These are phyloP conservation scores for Microbotryum intermedium DNA, from an alignment of 1,284 basidiomycete genomes.

Conservation along the genomic window DNA sequence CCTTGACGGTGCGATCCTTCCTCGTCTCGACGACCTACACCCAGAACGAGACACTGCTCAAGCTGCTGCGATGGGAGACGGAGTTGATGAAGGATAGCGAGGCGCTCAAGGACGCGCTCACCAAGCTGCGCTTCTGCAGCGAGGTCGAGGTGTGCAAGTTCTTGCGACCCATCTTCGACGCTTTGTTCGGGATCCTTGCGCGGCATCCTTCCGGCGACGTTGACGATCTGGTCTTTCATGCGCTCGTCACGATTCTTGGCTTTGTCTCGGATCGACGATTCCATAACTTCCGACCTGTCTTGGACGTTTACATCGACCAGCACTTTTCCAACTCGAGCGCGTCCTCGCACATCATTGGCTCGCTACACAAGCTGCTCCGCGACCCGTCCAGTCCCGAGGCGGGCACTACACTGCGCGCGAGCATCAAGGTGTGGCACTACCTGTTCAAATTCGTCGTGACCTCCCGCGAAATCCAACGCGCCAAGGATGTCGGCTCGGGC, in stretches of 20 bases:
- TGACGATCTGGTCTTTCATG: slow-evolving; percentile 80
- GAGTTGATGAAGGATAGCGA: slow-evolving; percentile 53
- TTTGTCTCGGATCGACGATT: slow-evolving; percentile 93
- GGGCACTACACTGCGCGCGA: slow-evolving; percentile 69
- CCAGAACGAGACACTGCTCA: slow-evolving; percentile 77
- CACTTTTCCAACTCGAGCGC: slow-evolving; percentile 71
- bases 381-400: slow-evolving; percentile 65
- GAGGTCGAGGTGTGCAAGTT: slow-evolving; percentile 73
- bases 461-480: slow-evolving; percentile 76
- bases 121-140: slow-evolving; percentile 51
- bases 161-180: slow-evolving; percentile 73
- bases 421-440: slow-evolving; percentile 93
- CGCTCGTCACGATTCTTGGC: slow-evolving; percentile 67
- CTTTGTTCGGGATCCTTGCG: slow-evolving; percentile 78
- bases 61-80: slow-evolving; percentile 72
- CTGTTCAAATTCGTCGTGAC: slow-evolving; percentile 89
- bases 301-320: slow-evolving; percentile 85
- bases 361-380: slow-evolving; percentile 72
- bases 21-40: slow-evolving; percentile 89
- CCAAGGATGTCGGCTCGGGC: slow-evolving; percentile 65
- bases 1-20: slow-evolving; percentile 72
- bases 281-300: slow-evolving; percentile 84
- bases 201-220: slow-evolving; percentile 68
- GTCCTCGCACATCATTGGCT: slow-evolving; percentile 69
- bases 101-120: slow-evolving; percentile 61